Evolutionary conservation across 768 basidiomycete genomes (phyloP).

Genomic region (Hypholoma sublateritium): DNA sequence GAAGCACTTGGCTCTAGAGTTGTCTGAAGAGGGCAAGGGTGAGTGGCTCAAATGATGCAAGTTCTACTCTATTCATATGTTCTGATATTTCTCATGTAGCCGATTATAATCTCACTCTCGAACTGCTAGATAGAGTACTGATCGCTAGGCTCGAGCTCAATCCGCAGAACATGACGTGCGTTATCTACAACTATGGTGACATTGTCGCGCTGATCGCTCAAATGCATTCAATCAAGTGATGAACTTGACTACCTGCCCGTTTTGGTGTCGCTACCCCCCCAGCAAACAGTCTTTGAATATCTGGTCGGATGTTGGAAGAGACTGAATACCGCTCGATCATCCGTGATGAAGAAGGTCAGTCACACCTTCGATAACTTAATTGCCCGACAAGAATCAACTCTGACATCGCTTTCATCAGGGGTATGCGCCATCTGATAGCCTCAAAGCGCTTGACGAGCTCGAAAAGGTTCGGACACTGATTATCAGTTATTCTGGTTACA

Average conservation of each 20-base stretch:
- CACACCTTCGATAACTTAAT: neutral
- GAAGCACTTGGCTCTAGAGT: constrained; percentile 69
- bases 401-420: constrained; percentile 33
- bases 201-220: neutral
- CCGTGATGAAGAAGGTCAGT: constrained; percentile 65
- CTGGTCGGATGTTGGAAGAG: constrained; percentile 92
- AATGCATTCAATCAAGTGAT: constrained; percentile 42
- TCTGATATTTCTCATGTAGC: constrained; percentile 22
- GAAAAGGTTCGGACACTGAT: constrained; percentile 81
- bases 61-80: neutral
- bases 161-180: constrained; percentile 69
- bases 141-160: constrained; percentile 85
- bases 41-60: constrained; percentile 19
- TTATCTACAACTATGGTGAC: constrained; percentile 13
- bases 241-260: constrained; percentile 76
- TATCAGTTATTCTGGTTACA: constrained; percentile 87
- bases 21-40: constrained; percentile 60
- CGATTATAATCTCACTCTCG: constrained; percentile 47
- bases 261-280: constrained; percentile 70
- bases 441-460: constrained; percentile 59
- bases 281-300: constrained; percentile 87
- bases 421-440: constrained; percentile 60
- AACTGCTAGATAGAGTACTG: constrained; percentile 74
- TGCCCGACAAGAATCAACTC: neutral
- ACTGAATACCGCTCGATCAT: constrained; percentile 53